phyloP scores from a whole-genome alignment of 176 grass and related monocot genomes.

The Eleusine indica region DNA sequence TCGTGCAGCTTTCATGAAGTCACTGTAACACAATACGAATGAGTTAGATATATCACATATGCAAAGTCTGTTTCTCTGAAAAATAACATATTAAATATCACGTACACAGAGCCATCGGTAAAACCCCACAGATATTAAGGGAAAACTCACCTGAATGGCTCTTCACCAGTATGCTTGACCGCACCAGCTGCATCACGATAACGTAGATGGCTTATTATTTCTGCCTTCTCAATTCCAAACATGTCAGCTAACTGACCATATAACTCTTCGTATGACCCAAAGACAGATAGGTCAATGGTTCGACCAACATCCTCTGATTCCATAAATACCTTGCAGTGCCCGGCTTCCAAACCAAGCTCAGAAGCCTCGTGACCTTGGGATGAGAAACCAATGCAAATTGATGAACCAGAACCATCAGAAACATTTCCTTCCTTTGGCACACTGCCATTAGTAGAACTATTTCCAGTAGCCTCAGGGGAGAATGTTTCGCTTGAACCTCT shows the following conservation, averaged over 20 bases:
- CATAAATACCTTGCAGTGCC: constrained; percentile 72
- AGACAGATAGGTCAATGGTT: constrained; percentile 66
- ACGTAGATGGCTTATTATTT: constrained; percentile 63
- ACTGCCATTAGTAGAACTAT: constrained; percentile 45
- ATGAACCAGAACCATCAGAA: constrained; percentile 61
- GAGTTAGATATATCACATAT: background rate
- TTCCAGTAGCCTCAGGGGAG: constrained; percentile 46
- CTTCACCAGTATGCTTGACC: constrained; percentile 64
- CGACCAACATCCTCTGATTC: constrained; percentile 83
- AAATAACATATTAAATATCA: background rate
- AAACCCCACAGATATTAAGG: background rate
- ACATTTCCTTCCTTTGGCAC: constrained; percentile 45
- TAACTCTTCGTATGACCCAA: constrained; percentile 74
- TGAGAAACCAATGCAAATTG: constrained; percentile 52
- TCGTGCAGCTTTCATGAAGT: constrained; percentile 77
- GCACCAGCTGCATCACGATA: constrained; percentile 67
- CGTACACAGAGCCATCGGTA: background rate
- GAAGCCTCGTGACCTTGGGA: constrained; percentile 39
- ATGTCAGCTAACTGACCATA: constrained; percentile 68
- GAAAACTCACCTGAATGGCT: constrained; percentile 73
- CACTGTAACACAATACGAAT: constrained; percentile 40
- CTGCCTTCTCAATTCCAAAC: constrained; percentile 74
- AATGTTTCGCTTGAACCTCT: constrained; percentile 56
- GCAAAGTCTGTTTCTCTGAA: background rate
- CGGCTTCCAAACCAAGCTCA: constrained; percentile 56